A percentile compares a stretch with the other conserved stretches of the same genome.
Evolutionary conservation across 2,329 filamentous ascomycete species (phyloP).

Genomic region (Penicillium paneum): DNA sequence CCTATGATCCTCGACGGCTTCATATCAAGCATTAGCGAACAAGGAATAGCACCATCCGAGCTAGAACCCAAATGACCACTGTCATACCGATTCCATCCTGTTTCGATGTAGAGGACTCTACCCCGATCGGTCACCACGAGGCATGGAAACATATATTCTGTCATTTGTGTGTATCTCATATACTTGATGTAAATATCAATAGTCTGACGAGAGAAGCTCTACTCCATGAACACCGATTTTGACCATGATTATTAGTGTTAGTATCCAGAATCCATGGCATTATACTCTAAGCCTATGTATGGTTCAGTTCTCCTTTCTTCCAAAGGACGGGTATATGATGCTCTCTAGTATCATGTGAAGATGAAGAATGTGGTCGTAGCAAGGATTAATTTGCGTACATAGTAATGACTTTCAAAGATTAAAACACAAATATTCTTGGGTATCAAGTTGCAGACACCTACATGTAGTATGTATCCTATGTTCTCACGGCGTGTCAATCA

Average conservation of each 20-base stretch:
- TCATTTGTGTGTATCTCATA: not conserved
- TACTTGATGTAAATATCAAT: no score
- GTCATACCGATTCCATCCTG: not conserved
- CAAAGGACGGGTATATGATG: no score
- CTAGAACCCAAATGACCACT: not conserved
- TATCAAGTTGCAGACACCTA: slow-evolving; percentile 5
- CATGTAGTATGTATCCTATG: slow-evolving; percentile 1
- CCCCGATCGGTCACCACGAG: not conserved
- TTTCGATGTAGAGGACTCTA: not conserved
- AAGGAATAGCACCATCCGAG: not conserved
- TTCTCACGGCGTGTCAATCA: slow-evolving; percentile 3
- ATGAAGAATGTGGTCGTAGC: no score
- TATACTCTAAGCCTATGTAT: no score
- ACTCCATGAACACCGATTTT: not conserved
- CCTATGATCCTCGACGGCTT: not conserved
- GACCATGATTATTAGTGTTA: not conserved
- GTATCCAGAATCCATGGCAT: not conserved
- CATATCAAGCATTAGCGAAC: not conserved
- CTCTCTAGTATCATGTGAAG: no score
- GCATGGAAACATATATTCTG: not conserved
- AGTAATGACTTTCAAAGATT: not conserved
- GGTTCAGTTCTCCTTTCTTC: no score
- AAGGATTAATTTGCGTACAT: no score
- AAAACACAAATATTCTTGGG: not conserved
- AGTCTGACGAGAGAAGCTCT: not conserved